Evolutionary conservation across 1,284 basidiomycete genomes (phyloP), one percentile per base, ranked within the genome.

Genomic region (Sporisorium sorghi): DNA sequence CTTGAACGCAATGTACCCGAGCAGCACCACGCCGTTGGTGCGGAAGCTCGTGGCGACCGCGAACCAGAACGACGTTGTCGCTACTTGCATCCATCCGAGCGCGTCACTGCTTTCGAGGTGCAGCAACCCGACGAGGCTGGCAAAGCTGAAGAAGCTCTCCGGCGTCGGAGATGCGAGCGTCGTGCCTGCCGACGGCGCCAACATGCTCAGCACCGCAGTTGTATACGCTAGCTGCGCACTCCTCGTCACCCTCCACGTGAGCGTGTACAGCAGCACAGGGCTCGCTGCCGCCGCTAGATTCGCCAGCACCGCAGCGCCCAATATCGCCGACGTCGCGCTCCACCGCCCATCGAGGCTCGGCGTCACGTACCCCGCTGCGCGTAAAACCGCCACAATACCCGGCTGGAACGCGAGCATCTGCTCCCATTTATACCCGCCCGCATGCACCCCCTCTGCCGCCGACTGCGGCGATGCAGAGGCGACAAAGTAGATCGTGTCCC

Each of bases 331-430:
- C 0, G 67, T 58, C 0, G 76, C 58, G 42, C 66, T 76, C 81
- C 82, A 83, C 5, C 8, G 4, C 0, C 63, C 60, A n/a, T 59
- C 58, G 30, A 64, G 8, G 2, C 33, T 35, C 9, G 67, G 69
- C 0, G 66, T 64, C 5, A 67, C 9, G 32, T 62, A 73, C 0
- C 79, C 79, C 0, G 57, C 14, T 4, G 49, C 0, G 1, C 81
- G 55, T 1, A 83, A 58, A 8, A 84, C 52, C 12, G 32, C 53
- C 9, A 81, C 58, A 39, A 81, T 76, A 7, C 90, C 93, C 2
- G 92, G 92, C 71, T 94, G 89, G 83, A 94, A 98, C 0, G 96
- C 96, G 87, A 92, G 91, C 77, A 92, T 88, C 79, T 97, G 89
- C 84, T 98, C 96, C 83, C 89, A 90, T 5, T 85, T 82, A 83